A percentile compares a stretch with the other conserved stretches of the same genome.
Evolutionary conservation across 257 asterid genomes (phyloP).

Genomic region (Solanum chiquidenum): DNA sequence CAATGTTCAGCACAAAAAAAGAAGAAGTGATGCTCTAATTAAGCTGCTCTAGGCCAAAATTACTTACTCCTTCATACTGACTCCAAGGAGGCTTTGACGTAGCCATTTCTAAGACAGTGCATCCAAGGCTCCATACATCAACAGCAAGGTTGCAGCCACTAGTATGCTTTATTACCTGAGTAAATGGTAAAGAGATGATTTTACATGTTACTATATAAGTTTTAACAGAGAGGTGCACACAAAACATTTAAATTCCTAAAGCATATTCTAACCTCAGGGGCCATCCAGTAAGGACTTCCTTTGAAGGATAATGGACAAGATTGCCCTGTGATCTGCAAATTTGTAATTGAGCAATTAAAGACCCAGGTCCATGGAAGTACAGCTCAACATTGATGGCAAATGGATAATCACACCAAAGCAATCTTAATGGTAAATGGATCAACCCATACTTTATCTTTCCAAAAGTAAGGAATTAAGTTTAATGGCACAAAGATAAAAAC

Average conservation of each 20-base stretch:
- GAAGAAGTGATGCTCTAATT: neutral
- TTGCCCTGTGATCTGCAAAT: conserved; percentile 77
- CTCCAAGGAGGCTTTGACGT: conserved; percentile 98
- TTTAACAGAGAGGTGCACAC: neutral
- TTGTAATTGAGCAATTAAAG: neutral
- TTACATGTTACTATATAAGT: neutral
- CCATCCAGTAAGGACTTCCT: conserved; percentile 91
- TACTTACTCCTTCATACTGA: conserved; percentile 96
- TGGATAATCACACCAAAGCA: neutral
- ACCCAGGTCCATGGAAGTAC: neutral
- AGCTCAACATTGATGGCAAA: neutral
- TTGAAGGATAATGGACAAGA: conserved; percentile 43
- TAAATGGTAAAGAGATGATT: neutral
- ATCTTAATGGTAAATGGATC: neutral
- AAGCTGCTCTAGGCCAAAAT: neutral
- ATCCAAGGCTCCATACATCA: conserved; percentile 99
- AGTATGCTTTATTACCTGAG: conserved; percentile 67
- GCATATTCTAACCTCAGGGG: conserved; percentile 65
- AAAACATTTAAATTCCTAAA: neutral
- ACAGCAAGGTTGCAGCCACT: conserved; percentile 93
- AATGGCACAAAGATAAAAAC: neutral
- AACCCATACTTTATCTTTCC: neutral
- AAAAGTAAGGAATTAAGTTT: neutral
- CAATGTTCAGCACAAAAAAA: neutral
- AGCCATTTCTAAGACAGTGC: conserved; percentile 99